These are phyloP conservation scores for Cladophialophora carrionii DNA, from an alignment of 2,329 filamentous ascomycete species.

Conservation along the genomic window DNA sequence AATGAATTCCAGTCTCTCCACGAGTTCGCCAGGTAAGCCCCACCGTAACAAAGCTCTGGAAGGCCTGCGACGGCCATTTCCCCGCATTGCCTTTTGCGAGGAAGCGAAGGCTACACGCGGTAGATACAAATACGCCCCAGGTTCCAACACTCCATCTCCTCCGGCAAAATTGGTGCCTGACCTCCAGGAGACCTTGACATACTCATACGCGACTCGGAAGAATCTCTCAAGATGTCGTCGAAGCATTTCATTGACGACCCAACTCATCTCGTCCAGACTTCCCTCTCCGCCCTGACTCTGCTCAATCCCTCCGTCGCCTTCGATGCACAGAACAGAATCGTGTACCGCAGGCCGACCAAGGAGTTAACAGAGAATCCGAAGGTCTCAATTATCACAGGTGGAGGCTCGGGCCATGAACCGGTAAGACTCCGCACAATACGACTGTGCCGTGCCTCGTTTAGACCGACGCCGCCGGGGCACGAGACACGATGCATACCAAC, in stretches of 20 bases:
- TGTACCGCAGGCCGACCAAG: conserved; percentile 69
- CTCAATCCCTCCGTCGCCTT: conserved; percentile 83
- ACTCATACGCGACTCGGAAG: not conserved
- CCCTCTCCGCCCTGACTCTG: conserved; percentile 75
- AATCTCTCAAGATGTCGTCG: conserved; percentile 11
- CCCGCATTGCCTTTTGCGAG: conserved; percentile 18
- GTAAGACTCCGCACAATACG: conserved; percentile 3
- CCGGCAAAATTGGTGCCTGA: not conserved
- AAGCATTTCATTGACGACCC: conserved; percentile 41
- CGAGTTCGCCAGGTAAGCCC: conserved; percentile 14
- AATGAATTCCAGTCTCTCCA: conserved; percentile 12
- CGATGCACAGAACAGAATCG: conserved; percentile 77
- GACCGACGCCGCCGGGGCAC: not conserved
- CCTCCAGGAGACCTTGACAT: conserved; percentile 3
- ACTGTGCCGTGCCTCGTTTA: not conserved
- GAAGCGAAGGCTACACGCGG: conserved; percentile 10
- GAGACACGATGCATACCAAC: not conserved
- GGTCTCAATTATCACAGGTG: conserved; percentile 84
- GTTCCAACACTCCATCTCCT: conserved; percentile 3
- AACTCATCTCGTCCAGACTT: conserved; percentile 72
- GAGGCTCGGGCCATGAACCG: conserved; percentile 88
- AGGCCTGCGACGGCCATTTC: conserved; percentile 12
- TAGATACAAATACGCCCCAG: conserved; percentile 13
- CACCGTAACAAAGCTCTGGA: conserved; percentile 14
- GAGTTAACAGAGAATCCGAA: conserved; percentile 56